Evolutionary conservation across 495 filamentous ascomycete genomes (phyloP).

Genomic region (Neurospora sp.): DNA sequence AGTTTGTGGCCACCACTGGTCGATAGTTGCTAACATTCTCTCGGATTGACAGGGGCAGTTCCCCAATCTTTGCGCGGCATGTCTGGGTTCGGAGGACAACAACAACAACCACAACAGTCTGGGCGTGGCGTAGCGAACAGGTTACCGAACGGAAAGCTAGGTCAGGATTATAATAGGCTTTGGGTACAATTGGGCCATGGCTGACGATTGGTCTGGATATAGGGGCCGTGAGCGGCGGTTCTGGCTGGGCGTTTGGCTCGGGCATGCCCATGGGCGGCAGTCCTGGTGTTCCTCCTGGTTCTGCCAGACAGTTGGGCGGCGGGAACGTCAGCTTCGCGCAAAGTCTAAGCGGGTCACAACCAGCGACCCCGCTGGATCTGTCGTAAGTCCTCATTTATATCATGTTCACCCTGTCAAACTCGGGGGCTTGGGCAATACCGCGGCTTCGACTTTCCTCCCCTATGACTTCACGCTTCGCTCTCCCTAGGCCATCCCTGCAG

Average conservation of each 20-base stretch:
- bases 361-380: slow-evolving; percentile 62
- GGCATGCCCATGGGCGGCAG: slow-evolving; percentile 59
- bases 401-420: neutral
- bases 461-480: neutral
- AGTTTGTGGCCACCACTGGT: neutral
- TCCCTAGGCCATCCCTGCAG: neutral
- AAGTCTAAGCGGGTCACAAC: slow-evolving; percentile 67
- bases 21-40: slow-evolving; percentile 10
- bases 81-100: slow-evolving; percentile 55
- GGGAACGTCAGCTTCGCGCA: slow-evolving; percentile 72
- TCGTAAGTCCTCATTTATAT: slow-evolving; percentile 52
- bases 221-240: slow-evolving; percentile 48
- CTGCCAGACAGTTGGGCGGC: slow-evolving; percentile 45
- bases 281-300: slow-evolving; percentile 40
- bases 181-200: neutral
- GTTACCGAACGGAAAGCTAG: slow-evolving; percentile 67
- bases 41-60: slow-evolving; percentile 43
- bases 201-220: slow-evolving; percentile 22
- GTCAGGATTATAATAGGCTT: slow-evolving; percentile 33
- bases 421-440: neutral
- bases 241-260: slow-evolving; percentile 63
- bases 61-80: slow-evolving; percentile 62
- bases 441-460: neutral
- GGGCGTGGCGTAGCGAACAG: slow-evolving; percentile 56
- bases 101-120: slow-evolving; percentile 49